Percentiles rank a stretch among this genome's conserved stretches.
Conservation (phyloP, 1,284 basidiomycete species). For the Abortiporus biennis region DNA sequence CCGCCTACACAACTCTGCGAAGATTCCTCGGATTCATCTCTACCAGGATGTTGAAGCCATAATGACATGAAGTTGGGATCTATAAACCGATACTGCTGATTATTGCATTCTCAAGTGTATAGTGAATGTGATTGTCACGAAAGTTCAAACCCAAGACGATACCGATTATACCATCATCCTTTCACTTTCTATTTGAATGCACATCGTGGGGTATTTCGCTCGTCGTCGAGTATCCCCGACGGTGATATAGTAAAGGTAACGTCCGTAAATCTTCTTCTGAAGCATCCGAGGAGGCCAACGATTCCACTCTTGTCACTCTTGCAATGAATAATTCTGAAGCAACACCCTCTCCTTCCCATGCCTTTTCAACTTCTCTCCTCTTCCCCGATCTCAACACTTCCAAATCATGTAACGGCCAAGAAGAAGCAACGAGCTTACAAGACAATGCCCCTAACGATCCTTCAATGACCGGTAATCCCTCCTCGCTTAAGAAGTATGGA, state of each 20-base stretch:
- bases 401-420: conserved; percentile 31
- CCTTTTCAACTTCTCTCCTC: conserved; percentile 5
- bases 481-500: conserved; percentile 35
- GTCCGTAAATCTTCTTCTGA: conserved; percentile 17
- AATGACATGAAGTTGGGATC: too few relatives aligned
- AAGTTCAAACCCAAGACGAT: too few relatives aligned
- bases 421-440: conserved; percentile 26
- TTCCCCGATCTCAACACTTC: conserved; percentile 14
- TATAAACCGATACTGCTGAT: too few relatives aligned
- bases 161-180: too few relatives aligned
- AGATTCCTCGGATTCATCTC: too few relatives aligned
- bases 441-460: conserved; percentile 56
- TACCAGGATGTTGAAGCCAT: too few relatives aligned
- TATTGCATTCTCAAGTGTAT: too few relatives aligned
- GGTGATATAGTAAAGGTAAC: conserved; percentile 42
- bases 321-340: conserved; percentile 45
- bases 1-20: conserved; percentile 2
- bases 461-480: conserved; percentile 51
- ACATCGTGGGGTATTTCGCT: conserved; percentile 13
- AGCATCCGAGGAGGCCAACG: conserved; percentile 12
- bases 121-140: too few relatives aligned
- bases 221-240: conserved; percentile 36
- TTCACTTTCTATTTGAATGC: conserved; percentile 2
- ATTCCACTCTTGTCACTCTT: conserved; percentile 39
- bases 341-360: conserved; percentile 25